phyloP scores from a whole-genome alignment of 768 basidiomycete species.

The Boletus rubropictus region DNA sequence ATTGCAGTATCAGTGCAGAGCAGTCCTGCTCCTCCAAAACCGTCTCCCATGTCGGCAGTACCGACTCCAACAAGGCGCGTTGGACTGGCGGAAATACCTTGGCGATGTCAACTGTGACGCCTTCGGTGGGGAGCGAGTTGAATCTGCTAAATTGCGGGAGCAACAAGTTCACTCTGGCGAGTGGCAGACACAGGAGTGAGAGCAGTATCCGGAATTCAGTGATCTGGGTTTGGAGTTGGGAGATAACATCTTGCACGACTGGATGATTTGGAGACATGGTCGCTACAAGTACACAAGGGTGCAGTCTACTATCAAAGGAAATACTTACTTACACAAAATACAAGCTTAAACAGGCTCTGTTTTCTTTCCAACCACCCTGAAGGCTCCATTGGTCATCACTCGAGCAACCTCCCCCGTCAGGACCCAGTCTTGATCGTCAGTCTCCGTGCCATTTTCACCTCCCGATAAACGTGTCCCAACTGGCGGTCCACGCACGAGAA shows the following conservation, averaged over 20 bases:
- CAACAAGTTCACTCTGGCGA: constrained; percentile 52
- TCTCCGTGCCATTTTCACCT: constrained; percentile 32
- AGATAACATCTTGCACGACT: constrained; percentile 34
- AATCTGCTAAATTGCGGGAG: constrained; percentile 49
- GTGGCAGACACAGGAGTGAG: constrained; percentile 50
- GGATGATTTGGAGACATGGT: constrained; percentile 10
- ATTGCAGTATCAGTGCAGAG: constrained; percentile 50
- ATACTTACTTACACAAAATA: not conserved
- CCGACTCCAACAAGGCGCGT: constrained; percentile 51
- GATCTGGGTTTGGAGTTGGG: constrained; percentile 42
- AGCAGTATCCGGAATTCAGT: constrained; percentile 48
- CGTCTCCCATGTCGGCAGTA: constrained; percentile 66
- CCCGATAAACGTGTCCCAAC: constrained; percentile 47
- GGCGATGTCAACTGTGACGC: constrained; percentile 17
- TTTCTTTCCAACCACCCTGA: constrained; percentile 32
- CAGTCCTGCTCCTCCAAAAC: constrained; percentile 45
- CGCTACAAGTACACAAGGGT: not conserved
- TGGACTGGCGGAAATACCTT: constrained; percentile 55
- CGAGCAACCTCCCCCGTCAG: constrained; percentile 38
- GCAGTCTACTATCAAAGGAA: not conserved
- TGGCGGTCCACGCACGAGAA: constrained; percentile 67
- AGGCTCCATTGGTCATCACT: constrained; percentile 65
- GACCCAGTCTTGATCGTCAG: constrained; percentile 41
- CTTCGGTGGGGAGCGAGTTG: constrained; percentile 33
- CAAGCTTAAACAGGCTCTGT: not conserved